Evolutionary conservation across 176 grass and related monocot species (phyloP), one percentile per base, ranked within the genome.

Genomic region (Chrysopogon serrulatus): DNA sequence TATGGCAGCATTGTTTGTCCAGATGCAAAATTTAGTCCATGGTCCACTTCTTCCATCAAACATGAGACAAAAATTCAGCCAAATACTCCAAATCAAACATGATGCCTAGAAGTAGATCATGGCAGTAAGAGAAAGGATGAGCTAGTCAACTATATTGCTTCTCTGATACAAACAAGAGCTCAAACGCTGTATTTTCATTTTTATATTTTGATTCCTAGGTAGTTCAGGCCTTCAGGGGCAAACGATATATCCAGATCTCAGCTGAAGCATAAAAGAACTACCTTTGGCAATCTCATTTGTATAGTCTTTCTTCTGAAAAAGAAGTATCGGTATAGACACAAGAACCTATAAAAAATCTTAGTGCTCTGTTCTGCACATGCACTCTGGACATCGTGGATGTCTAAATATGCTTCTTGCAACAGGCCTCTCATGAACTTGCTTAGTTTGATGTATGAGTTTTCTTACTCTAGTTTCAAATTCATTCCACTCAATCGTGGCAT

Each of bases 391-490:
- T 65, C 93, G 87, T 24, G 96, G 96, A 77, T 99, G 96, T 74
- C 96, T 96, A 48, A 92, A 99, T 39, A 98, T 76, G 74, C 96
- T 99, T 41, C 96, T 91, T 48, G 93, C 96, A 78, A 87, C 40
- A 63, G 96, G 96, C 51, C 96, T 94, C 60, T 99, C 93, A 73
- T 89, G 89, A 34, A 99, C 87, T 80, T 95, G 91, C 74, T 99
- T 99, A 73, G 96, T 95, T 87, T 99, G 93, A 6, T 91, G 92
- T 81, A 99, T 94, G 35, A 92, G 87, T 69, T 99, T 99, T 61
- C 86, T 92, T 68, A 96, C 96, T 80, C 93, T 94, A 77, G 45
- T 87, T 86, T 99, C 86, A 83, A 99, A 99, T 70, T 96, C 96
- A 28, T 92, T 95, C 96, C 96, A 99, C 74, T 99, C 93, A 72